Base-by-base conservation (phyloP, 2,329 filamentous ascomycete genomes). In the Verticillium albo-atrum region DNA sequence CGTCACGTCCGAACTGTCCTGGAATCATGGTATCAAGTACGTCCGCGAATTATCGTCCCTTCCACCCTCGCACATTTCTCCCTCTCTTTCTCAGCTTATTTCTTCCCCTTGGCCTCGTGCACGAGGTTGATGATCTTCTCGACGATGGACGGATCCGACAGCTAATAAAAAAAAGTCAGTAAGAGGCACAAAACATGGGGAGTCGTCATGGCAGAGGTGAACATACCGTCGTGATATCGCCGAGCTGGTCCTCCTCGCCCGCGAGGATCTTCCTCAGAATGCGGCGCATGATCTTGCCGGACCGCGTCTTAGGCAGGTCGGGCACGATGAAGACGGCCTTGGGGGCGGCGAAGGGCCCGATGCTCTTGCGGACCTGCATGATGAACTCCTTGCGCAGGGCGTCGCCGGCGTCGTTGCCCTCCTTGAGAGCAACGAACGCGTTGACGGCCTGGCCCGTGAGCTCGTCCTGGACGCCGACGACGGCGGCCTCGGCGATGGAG, bases 251-350 rank as follows among this genome's bases (percentile, higher is more conserved):
- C 77, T 97, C 94, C 81, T 99, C 95, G 35, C 94, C 94, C 17
- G 93, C 93, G 67, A 99, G 78, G 71, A 99, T 96, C 91, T 99
- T 99, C 69, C 95, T 86, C 80, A 99, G 78, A 71, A 99, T 96
- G 65, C 95, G 88, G 64, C 95, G 86, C 95, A 99, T 99, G 71
- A 99, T 99, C 89, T 99, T 99, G 66, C 95, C 95, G 67, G 91
- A 96, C 68, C 95, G 85, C 37, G 95, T 99, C 87, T 99, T 98
- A 69, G 95, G 95, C 65, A 99, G 84, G 73, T 99, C 95, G 3
- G 92, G 89, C 52, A 99, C 90, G 58, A 96, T 86, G 73, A 88
- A 95, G 64, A 99, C 89, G 23, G 89, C 90, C 82, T 98, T 99
- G 64, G 95, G 95, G 32, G 95, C 93, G 4, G 95, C 95, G 72